phyloP scores from a whole-genome alignment of 306 rosid genomes.

The Amphicarpaea edgeworthii region DNA sequence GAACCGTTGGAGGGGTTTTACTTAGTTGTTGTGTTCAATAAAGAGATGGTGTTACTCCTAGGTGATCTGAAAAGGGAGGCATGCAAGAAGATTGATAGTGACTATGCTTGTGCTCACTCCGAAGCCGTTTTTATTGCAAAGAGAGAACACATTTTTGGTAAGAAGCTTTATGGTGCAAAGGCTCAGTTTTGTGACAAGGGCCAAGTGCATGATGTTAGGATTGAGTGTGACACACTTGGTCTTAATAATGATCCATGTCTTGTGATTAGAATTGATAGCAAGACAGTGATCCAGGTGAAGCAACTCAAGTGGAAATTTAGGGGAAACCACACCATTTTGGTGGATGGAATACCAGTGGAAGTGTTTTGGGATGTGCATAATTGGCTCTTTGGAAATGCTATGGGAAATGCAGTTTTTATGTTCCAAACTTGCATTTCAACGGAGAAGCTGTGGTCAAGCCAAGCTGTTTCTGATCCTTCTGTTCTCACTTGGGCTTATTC shows the following conservation, averaged over 20 bases:
- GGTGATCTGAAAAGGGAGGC: constrained; percentile 83
- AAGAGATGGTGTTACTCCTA: constrained; percentile 68
- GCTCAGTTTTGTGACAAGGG: constrained; percentile 86
- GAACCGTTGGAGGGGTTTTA: constrained; percentile 85
- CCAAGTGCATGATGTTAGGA: constrained; percentile 67
- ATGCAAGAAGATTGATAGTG: constrained; percentile 59
- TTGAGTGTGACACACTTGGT: constrained; percentile 81
- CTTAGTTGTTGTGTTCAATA: constrained; percentile 65
- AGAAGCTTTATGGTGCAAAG: constrained; percentile 66
- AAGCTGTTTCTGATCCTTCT: constrained; percentile 60
- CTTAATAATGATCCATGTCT: constrained; percentile 71
- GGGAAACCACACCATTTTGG: constrained; percentile 80
- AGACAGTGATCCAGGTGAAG: constrained; percentile 81
- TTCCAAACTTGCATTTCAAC: constrained; percentile 75
- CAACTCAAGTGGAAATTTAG: constrained; percentile 88
- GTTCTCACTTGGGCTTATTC: constrained; percentile 65
- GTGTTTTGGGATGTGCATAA: constrained; percentile 96
- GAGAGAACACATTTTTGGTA: constrained; percentile 86
- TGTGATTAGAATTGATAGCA: constrained; percentile 80
- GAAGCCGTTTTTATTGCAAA: constrained; percentile 69
- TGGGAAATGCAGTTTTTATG: constrained; percentile 86
- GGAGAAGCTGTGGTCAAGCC: constrained; percentile 58
- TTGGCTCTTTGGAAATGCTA: constrained; percentile 85
- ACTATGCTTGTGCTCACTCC: constrained; percentile 43
- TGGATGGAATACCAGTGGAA: constrained; percentile 82